Evolutionary conservation across 2,329 filamentous ascomycete genomes (phyloP), one percentile per base, ranked within the genome.

Genomic region (Knufia fluminis): DNA sequence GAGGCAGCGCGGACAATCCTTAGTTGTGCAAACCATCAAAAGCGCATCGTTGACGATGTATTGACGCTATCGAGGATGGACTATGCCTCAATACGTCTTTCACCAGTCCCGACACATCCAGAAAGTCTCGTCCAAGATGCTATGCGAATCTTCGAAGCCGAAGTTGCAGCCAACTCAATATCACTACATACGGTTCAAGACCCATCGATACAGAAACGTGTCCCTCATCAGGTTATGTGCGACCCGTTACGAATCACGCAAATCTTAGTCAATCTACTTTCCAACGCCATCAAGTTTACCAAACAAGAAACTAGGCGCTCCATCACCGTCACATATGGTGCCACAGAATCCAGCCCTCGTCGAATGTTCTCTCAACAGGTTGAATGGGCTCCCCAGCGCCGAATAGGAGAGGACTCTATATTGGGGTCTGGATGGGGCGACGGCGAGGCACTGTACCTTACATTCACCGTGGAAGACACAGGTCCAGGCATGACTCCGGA

Each of bases 11-110:
- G 87, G 59, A 89, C 83, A 0, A 89, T 91, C 52, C 76, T 82
- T 28, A 75, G 85, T 7, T 90, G 85, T 57, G 82, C 85, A 1
- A 79, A 86, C 57, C 85, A 90, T 64, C 86, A 91, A 62, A 89
- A 88, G 64, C 71, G 80, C 7, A 85, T 87, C 42, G 80, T 86
- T 16, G 82, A 86, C 60, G 82, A 86, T 59, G 82, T 86, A 20
- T 67, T 87, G 26, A 86, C 80, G 7, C 74, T 86, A 57, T 85
- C 81, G 2, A 86, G 90, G 61, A 74, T 91, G 26, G 84, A 90
- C 59, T 85, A 83, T 2, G 80, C 83, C 33, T 76, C 89, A 60
- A 68, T 90, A 4, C 74, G 82, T 2, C 80, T 90, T 7, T 83
- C 83, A 0, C 85, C 85, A 1, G 78, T 82, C 16, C 79, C 80